A percentile compares a stretch with the other conserved stretches of the same genome.
Evolutionary conservation across 768 basidiomycete genomes (phyloP).

Genomic region (Boletus rex-veris): DNA sequence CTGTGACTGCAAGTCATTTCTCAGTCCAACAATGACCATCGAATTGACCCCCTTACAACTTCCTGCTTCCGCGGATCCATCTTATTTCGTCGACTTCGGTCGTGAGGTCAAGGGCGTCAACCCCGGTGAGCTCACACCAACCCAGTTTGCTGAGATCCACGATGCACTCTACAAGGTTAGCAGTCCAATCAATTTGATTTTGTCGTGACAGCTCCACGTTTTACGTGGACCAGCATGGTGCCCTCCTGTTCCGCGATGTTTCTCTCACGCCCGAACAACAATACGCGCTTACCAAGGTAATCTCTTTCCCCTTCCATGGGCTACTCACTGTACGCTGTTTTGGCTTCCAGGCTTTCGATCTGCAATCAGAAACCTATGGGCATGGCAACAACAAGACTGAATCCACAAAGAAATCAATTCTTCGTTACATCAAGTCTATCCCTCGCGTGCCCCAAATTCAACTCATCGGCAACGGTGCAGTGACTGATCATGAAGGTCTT

Average conservation of each 20-base stretch:
- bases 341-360: constrained; percentile 66
- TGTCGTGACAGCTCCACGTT: not conserved
- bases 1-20: too few species aligned
- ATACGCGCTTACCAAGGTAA: constrained; percentile 66
- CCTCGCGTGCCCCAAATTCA: constrained; percentile 86
- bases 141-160: constrained; percentile 63
- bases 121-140: constrained; percentile 56
- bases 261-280: constrained; percentile 48
- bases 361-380: constrained; percentile 56
- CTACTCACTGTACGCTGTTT: not conserved
- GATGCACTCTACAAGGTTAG: constrained; percentile 53
- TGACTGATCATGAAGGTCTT: constrained; percentile 80
- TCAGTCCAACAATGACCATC: constrained; percentile 51
- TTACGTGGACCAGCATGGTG: constrained; percentile 51
- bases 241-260: constrained; percentile 68
- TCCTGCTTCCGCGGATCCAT: constrained; percentile 67
- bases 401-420: constrained; percentile 67
- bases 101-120: constrained; percentile 70
- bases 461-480: constrained; percentile 83
- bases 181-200: too few species aligned
- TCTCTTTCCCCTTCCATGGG: not conserved
- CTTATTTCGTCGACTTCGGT: constrained; percentile 68
- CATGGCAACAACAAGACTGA: constrained; percentile 88
- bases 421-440: constrained; percentile 87
- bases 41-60: constrained; percentile 62